Base-by-base conservation (phyloP, 208 protist species). In the Wallacemonas rigidus region DNA sequence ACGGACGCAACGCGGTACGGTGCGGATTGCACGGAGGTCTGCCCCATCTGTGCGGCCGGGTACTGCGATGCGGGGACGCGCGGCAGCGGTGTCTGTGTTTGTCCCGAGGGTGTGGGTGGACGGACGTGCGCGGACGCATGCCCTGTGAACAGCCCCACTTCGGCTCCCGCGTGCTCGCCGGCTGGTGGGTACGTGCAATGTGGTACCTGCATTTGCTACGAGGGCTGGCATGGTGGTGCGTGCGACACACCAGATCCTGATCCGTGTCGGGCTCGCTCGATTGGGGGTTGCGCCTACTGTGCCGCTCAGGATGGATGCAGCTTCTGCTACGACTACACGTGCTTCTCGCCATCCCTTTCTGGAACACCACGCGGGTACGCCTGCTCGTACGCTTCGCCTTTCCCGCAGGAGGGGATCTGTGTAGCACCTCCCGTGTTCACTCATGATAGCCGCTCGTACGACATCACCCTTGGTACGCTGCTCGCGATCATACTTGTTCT, bases 271-370 rank as follows among this genome's bases (percentile, higher is more conserved):
- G 67, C 69, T 40, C 71, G 71, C 41, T 85, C 79, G 47, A 63
- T 88, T 9, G 72, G 71, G 53, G 82, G 82, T 40, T 88, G 82
- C 48, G 39, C 50, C 56, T 63, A 74, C 55, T 88, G 82, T 63
- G 63, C 47, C 43, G 58, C 67, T 45, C 67, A 72, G 36, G 55
- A 17, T 36, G 74, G 68, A 8, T 88, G 82, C 67, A 71, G 47
- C 64, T 88, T 82, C 62, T 88, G 82, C 75, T 65, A 58, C 36
- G 82, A 88, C 77, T 71, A 64, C 41, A 74, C 75, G 53, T 88
- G 82, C 73, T 79, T 78, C 77, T 76, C 78, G 45, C 67, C 62
- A 39, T 43, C 67, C 50, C 67, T 83, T 48, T 63, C 43, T 39
- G 82, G 71, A 36, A 74, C 73, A 6, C 15, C 41, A 38, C 56